Evolutionary conservation across 768 basidiomycete species (phyloP), one percentile per base, ranked within the genome.

Genomic region (Flagelloscypha sp.): DNA sequence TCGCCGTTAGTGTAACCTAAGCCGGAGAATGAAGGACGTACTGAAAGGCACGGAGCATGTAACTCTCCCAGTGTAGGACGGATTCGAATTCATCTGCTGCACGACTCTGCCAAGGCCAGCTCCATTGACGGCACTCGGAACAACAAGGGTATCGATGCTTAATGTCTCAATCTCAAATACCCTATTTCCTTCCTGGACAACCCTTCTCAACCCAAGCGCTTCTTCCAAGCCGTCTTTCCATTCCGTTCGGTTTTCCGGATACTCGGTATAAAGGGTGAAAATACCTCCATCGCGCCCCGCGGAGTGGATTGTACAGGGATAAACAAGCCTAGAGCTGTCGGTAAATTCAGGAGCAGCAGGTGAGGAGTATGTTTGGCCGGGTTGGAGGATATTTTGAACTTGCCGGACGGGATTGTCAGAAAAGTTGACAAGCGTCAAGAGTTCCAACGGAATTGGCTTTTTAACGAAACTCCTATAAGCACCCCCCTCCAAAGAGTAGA

Each of bases 11-110:
- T n/a, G n/a, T n/a, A n/a, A n/a, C n/a, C n/a, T n/a, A n/a, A n/a
- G n/a, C n/a, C n/a, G n/a, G n/a, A n/a, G n/a, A 35, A 7, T 3
- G 11, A 4, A 23, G 7, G 12, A 54, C 74, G 55, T 40, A 77
- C 77, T 66, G 49, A 84, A 78, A 4, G 81, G 79, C 16, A 74
- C 74, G 7, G 81, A 81, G 48, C 81, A 82, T 3, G 81, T 82
- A 32, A 81, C 80, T 48, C 71, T 74, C 13, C 72, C 72, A 4
- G 72, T 76, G 42, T 71, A 72, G n/a, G 66, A 54, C 34, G 58
- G 66, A 29, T 78, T 74, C 35, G 65, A 59, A 43, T 64, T 72
- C 65, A 66, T 74, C 13, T 68, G 59, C 5, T 66, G 59, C n/a
- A 53, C 33, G n/a, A n/a, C 23, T 27, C 34, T 25, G 6, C 33